Conservation (phyloP, 139 green algal species). For the Asterochloris erici region DNA sequence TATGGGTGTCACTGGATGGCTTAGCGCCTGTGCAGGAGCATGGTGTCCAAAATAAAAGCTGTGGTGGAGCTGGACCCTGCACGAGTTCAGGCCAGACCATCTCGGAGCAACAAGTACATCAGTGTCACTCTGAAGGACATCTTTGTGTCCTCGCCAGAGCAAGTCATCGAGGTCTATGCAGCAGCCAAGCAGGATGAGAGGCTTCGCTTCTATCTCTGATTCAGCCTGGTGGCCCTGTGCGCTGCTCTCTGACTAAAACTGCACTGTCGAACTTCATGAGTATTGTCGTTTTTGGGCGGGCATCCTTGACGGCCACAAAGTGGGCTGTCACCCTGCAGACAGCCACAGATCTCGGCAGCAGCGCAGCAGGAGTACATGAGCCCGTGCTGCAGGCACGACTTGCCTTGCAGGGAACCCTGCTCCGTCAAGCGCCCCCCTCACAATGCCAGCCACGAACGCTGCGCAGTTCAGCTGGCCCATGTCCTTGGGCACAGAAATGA, state of each 20-base stretch:
- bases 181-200: conserved; percentile 23
- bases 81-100: too few relatives aligned
- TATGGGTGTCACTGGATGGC: too few relatives aligned
- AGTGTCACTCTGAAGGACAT: too few relatives aligned
- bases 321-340: conserved; percentile 79
- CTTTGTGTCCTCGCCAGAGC: background rate
- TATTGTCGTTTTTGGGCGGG: conserved; percentile 77
- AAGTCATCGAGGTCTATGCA: conserved; percentile 32
- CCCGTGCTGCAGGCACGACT: background rate
- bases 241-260: conserved; percentile 68
- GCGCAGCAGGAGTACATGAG: background rate
- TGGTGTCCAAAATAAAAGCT: too few relatives aligned
- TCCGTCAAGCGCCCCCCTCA: conserved; percentile 83
- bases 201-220: conserved; percentile 24
- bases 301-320: conserved; percentile 54
- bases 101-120: too few relatives aligned
- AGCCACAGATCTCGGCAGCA: background rate
- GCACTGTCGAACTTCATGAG: conserved; percentile 84
- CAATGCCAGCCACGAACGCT: conserved; percentile 88
- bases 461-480: conserved; percentile 88
- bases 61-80: too few relatives aligned
- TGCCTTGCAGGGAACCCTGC: conserved; percentile 87
- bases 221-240: conserved; percentile 14
- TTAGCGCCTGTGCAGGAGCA: too few relatives aligned
- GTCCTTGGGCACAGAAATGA: conserved; percentile 90